Evolutionary conservation across 768 basidiomycete genomes (phyloP), one percentile per base, ranked within the genome.

Genomic region (Xerocomus brunneocitrinus): DNA sequence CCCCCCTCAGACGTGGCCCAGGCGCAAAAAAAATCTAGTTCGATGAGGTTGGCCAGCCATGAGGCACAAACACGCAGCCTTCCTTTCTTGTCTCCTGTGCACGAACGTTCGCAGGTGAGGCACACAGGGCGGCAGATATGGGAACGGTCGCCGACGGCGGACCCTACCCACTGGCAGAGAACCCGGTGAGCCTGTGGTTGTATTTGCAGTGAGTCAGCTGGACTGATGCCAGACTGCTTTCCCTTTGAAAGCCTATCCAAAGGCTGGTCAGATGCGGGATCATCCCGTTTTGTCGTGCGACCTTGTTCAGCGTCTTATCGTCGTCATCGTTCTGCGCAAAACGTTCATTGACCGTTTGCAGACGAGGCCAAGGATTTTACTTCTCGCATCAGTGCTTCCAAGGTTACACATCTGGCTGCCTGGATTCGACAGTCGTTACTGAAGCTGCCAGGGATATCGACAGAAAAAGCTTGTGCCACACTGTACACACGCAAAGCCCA

Each of bases 1-100:
- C 24, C n/a, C 1, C 3, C 4, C 1, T 27, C 47, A 34, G 31
- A n/a, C 14, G 2, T 8, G 19, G 16, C 46, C 34, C 27, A 34
- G 32, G 39, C 8, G 3, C 5, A 42, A 47, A 49, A 49, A 22
- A 60, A 46, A 30, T 8, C 31, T 22, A 14, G 28, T 22, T 1
- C 3, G 22, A 31, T 8, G 39, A 30, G 22, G 52, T 30, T 47
- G 35, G 14, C 38, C 5, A n/a, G 41, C 44, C 50, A 59, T 50
- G 60, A 48, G 50, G 60, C 30, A 28, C 19, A 34, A 59, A 51
- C 60, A 61, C 52, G 45, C 53, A 28, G 16, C 41, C 31, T 27
- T 32, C 22, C 34, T 39, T 44, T 31, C 31, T 19, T 30, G 43
- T 44, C 28, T 43, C 30, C 45, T 31, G 24, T n/a, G 42, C 35